phyloP scores from a whole-genome alignment of 139 green algal genomes.

The Chlamydomonas sp. region DNA sequence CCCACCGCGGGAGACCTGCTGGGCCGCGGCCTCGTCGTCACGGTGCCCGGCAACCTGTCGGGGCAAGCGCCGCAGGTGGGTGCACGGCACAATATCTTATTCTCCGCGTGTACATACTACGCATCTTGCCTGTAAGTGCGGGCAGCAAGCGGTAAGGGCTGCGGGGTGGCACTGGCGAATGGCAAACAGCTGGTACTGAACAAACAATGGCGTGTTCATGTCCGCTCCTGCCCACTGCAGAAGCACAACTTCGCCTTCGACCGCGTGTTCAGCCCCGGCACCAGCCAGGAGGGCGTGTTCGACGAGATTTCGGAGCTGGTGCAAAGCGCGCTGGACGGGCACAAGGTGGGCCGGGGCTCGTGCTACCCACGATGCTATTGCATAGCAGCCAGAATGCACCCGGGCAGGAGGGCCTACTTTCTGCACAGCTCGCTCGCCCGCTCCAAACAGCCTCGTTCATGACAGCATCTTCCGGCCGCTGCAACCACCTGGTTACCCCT shows the following conservation, averaged over 20 bases:
- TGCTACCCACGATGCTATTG: too few relatives aligned
- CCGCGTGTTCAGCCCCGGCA: slow-evolving; percentile 83
- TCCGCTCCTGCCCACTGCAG: background rate
- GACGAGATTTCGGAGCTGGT: slow-evolving; percentile 91
- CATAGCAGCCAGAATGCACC: too few relatives aligned
- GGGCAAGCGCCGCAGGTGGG: slow-evolving; percentile 37
- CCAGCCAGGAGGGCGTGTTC: slow-evolving; percentile 84
- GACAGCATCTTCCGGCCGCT: too few relatives aligned
- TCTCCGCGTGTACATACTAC: background rate
- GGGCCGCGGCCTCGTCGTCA: slow-evolving; percentile 54
- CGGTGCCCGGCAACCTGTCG: slow-evolving; percentile 37
- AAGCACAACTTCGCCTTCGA: slow-evolving; percentile 75
- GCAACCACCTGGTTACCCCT: background rate
- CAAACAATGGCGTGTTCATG: background rate
- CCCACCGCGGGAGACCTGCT: slow-evolving; percentile 56
- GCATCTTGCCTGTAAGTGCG: too few relatives aligned
- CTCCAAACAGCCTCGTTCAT: too few relatives aligned
- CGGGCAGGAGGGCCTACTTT: too few relatives aligned
- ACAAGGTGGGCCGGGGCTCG: slow-evolving; percentile 72
- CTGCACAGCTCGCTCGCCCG: too few relatives aligned
- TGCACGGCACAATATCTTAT: background rate
- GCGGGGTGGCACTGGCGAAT: too few relatives aligned
- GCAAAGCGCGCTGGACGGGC: slow-evolving; percentile 88
- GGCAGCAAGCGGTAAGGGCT: too few relatives aligned
- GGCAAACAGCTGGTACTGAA: background rate